phyloP scores from a whole-genome alignment of 768 basidiomycete genomes.

The Leccinum arenicola region DNA sequence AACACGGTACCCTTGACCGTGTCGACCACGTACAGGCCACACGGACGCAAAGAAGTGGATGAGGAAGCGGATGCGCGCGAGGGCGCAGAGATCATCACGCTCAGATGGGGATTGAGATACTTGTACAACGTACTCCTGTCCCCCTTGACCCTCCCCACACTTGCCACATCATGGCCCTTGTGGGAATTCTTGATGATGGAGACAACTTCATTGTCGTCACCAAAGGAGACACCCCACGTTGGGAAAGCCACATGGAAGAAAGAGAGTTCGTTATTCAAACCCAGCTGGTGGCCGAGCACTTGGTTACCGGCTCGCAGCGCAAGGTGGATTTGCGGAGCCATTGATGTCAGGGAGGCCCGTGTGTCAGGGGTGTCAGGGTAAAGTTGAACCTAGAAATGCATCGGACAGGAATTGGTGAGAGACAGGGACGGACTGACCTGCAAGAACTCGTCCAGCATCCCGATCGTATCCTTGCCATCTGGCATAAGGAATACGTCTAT shows the following conservation, averaged over 20 bases:
- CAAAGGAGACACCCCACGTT: slow-evolving; percentile 64
- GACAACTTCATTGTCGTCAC: slow-evolving; percentile 55
- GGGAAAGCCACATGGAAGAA: slow-evolving; percentile 51
- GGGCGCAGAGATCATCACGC: slow-evolving; percentile 59
- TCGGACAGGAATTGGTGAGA: not conserved
- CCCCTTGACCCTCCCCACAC: slow-evolving; percentile 79
- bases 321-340: slow-evolving; percentile 50
- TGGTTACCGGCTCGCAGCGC: slow-evolving; percentile 50
- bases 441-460: slow-evolving; percentile 72
- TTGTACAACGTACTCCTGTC: slow-evolving; percentile 91
- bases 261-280: slow-evolving; percentile 40
- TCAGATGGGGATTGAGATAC: slow-evolving; percentile 83
- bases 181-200: slow-evolving; percentile 45
- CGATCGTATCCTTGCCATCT: slow-evolving; percentile 45
- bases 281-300: slow-evolving; percentile 57
- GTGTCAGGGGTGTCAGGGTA: slow-evolving; percentile 61
- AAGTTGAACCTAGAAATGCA: slow-evolving; percentile 47
- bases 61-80: not conserved
- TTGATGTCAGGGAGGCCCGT: slow-evolving; percentile 40
- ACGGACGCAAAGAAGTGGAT: slow-evolving; percentile 30
- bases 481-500: slow-evolving; percentile 59
- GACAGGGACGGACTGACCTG: slow-evolving; percentile 48
- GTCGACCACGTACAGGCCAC: slow-evolving; percentile 79
- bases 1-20: slow-evolving; percentile 71
- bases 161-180: slow-evolving; percentile 56